These are phyloP conservation scores for Rhizopogon roseolus DNA, from an alignment of 768 basidiomycete species.

Conservation along the genomic window DNA sequence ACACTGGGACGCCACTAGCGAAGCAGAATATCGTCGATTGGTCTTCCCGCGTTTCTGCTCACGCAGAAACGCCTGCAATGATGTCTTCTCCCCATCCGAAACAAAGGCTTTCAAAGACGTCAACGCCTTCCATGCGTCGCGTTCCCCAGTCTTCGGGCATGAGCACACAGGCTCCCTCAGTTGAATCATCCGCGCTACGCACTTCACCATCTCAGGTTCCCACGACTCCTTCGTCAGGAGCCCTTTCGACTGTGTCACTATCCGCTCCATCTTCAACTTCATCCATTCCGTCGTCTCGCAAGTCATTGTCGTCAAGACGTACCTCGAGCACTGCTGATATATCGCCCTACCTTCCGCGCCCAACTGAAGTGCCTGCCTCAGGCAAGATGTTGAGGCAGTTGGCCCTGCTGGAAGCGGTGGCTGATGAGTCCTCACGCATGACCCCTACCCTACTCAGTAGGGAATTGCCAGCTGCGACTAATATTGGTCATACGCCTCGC, in stretches of 20 bases:
- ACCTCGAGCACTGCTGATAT: slow-evolving; percentile 57
- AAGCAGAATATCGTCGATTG: slow-evolving; percentile 22
- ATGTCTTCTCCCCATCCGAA: slow-evolving; percentile 6
- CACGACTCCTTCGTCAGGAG: slow-evolving; percentile 7
- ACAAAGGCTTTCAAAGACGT: slow-evolving; percentile 3
- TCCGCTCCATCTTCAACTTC: slow-evolving; percentile 9
- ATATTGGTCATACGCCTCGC: slow-evolving; percentile 1
- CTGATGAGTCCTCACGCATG: slow-evolving; percentile 67
- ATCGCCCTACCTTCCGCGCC: slow-evolving; percentile 61
- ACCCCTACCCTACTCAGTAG: slow-evolving; percentile 33
- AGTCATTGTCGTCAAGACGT: slow-evolving; percentile 24
- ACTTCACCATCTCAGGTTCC: background rate
- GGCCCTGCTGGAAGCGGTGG: slow-evolving; percentile 67
- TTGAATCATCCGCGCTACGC: background rate
- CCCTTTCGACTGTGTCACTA: background rate
- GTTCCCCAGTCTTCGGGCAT: background rate
- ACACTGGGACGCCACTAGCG: slow-evolving; percentile 7
- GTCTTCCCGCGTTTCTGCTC: slow-evolving; percentile 26
- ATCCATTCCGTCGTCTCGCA: slow-evolving; percentile 12
- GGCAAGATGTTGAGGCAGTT: slow-evolving; percentile 65
- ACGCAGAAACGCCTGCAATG: slow-evolving; percentile 7
- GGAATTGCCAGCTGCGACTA: slow-evolving; percentile 15
- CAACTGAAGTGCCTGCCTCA: slow-evolving; percentile 49
- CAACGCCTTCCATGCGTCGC: background rate
- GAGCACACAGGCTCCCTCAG: background rate